Evolutionary conservation across 1,284 basidiomycete genomes (phyloP), one percentile per base, ranked within the genome.

Genomic region (Phlebopus sp.): DNA sequence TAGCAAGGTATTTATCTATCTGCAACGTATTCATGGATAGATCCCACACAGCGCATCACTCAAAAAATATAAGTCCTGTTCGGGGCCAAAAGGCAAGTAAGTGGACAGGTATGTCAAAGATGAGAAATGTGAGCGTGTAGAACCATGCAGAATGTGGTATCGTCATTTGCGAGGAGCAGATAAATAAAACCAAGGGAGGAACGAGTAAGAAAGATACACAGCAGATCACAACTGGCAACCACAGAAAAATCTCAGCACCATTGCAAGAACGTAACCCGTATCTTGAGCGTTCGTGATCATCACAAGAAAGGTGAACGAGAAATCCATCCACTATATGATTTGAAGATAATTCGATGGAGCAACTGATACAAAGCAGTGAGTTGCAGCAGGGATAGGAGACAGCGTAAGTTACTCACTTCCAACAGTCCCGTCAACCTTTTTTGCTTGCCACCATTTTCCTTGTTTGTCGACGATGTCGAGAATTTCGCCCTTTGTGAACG

Each of bases 401-500:
- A 46, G 37, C 23, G 13, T 30, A 47, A n/a, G 36, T 15, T 4
- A 79, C 84, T 69, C 64, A 90, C 86, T 92, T 74, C 96, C 87
- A 55, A 84, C 74, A 51, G 81, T 73, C 42, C 94, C 96, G 61
- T 92, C 86, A 13, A 79, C 66, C 67, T 91, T 97, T 61, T 77
- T 85, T 38, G 93, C 93, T 68, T 96, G 92, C 92, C 92, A 98
- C 92, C 92, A 95, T 68, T 94, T 94, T 45, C 92, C 92, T 58
- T 86, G 81, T 67, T 92, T 95, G 71, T 99, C 97, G 44, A 96
- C 70, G 54, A 99, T 91, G 50, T 98, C 94, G 55, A 99, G 79
- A 36, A 94, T 78, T 64, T 99, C 96, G 44, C 93, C 93, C 68
- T 98, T 98, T 48, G 75, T 66, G 69, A 99, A 98, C 38, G 90